Percentiles rank a stretch among this genome's conserved stretches.
Evolutionary conservation across 768 basidiomycete species (phyloP).

Genomic region (Amanita inopinata): DNA sequence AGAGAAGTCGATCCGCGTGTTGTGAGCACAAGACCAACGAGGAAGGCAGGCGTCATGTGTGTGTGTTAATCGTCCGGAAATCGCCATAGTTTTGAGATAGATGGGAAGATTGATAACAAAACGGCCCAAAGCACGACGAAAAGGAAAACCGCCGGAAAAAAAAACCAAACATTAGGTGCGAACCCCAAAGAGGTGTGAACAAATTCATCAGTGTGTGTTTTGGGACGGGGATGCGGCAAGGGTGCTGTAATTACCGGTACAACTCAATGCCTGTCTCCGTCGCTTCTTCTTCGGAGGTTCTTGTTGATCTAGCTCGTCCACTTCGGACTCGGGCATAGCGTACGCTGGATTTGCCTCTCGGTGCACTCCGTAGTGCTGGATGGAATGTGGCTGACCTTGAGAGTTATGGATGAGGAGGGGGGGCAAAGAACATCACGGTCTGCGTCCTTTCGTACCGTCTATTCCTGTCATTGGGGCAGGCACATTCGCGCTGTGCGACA

Average conservation of each 20-base stretch:
- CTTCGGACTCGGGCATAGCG: constrained; percentile 40
- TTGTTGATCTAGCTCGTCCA: constrained; percentile 42
- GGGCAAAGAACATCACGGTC: constrained; percentile 18
- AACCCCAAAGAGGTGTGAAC: neutral
- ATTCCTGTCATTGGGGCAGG: constrained; percentile 11
- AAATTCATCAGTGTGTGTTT: neutral
- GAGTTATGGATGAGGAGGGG: constrained; percentile 12
- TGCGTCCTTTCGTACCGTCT: constrained; percentile 14
- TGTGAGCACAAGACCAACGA: constrained; percentile 21
- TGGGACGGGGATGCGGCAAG: neutral
- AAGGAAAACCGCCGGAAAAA: constrained; percentile 1
- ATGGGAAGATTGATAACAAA: constrained; percentile 6
- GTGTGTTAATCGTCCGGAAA: constrained; percentile 8
- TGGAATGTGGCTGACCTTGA: neutral
- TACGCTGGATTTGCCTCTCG: constrained; percentile 12
- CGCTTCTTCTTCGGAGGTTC: constrained; percentile 76
- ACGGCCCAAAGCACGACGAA: too few species aligned
- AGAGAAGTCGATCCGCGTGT: constrained; percentile 18
- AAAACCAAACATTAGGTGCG: constrained; percentile 5
- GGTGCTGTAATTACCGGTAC: constrained; percentile 51
- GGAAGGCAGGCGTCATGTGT: constrained; percentile 14
- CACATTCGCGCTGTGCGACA: constrained; percentile 16
- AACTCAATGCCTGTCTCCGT: constrained; percentile 73
- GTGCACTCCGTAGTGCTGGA: neutral
- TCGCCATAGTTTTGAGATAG: constrained; percentile 14